These are phyloP conservation scores for Stipa capillata DNA, from an alignment of 176 grass and related monocot genomes.

Conservation along the genomic window DNA sequence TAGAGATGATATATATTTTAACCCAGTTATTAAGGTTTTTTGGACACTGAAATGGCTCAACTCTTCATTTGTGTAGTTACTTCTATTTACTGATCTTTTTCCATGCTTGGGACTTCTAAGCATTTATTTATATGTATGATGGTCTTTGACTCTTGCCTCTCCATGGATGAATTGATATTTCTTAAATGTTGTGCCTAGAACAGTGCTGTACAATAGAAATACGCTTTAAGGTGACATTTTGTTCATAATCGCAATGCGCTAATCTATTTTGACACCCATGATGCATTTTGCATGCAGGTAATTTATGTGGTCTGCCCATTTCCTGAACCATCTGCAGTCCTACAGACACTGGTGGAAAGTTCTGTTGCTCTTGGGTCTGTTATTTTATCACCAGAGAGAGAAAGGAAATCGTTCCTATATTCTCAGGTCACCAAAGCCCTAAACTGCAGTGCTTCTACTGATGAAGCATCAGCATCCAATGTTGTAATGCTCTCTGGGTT, in stretches of 20 bases:
- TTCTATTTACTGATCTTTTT: background rate
- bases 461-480: conserved; percentile 78
- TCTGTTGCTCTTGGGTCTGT: conserved; percentile 80
- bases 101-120: background rate
- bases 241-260: background rate
- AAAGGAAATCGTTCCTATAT: conserved; percentile 63
- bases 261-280: conserved; percentile 16
- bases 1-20: background rate
- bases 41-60: background rate
- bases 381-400: conserved; percentile 59
- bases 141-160: background rate
- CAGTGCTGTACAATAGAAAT: background rate
- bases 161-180: background rate
- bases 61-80: background rate
- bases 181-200: conserved; percentile 12
- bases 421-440: conserved; percentile 62
- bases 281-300: conserved; percentile 44
- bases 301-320: conserved; percentile 97
- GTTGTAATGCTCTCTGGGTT: conserved; percentile 95
- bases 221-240: background rate
- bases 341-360: conserved; percentile 82
- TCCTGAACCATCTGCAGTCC: conserved; percentile 68
- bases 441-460: conserved; percentile 45
- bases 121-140: background rate
- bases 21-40: background rate